Evolutionary conservation across 164 flowering plant species (phyloP).

Genomic region (Macadamia tetraphylla): DNA sequence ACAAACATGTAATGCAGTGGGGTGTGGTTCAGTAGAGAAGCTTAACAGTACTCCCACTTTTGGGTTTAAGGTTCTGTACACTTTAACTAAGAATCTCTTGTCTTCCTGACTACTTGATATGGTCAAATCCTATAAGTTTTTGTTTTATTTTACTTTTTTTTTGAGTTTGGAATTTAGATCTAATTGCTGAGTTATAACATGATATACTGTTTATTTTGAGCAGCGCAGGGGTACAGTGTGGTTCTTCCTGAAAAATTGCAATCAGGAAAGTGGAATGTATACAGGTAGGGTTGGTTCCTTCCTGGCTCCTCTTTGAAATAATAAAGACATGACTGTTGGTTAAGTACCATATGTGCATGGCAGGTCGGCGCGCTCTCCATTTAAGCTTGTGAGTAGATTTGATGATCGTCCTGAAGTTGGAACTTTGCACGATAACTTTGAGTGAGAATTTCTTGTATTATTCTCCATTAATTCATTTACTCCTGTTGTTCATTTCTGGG

Average conservation of each 20-base stretch:
- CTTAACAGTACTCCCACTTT: too few species aligned
- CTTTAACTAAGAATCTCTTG: not conserved
- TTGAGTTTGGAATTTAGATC: not conserved
- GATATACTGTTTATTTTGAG: constrained; percentile 8
- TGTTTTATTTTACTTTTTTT: not conserved
- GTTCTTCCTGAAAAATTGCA: constrained; percentile 73
- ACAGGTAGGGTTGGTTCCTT: constrained; percentile 34
- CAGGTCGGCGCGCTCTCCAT: constrained; percentile 63
- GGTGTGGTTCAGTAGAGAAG: too few species aligned
- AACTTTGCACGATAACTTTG: constrained; percentile 72
- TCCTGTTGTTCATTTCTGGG: not conserved
- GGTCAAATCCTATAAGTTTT: not conserved
- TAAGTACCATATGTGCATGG: constrained; percentile 9
- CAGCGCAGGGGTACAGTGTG: constrained; percentile 70
- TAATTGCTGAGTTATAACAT: not conserved
- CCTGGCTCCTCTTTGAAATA: not conserved
- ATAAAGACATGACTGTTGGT: not conserved
- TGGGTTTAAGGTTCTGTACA: not conserved
- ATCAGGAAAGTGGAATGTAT: constrained; percentile 76
- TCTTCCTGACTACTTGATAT: not conserved
- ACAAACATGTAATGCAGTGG: too few species aligned
- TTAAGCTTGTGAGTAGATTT: constrained; percentile 55
- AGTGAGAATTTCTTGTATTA: constrained; percentile 31
- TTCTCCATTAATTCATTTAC: not conserved
- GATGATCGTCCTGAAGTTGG: constrained; percentile 56